A percentile compares a stretch with the other conserved stretches of the same genome.
Evolutionary conservation across 2,329 filamentous ascomycete species (phyloP).

Genomic region (Fusarium succisae): DNA sequence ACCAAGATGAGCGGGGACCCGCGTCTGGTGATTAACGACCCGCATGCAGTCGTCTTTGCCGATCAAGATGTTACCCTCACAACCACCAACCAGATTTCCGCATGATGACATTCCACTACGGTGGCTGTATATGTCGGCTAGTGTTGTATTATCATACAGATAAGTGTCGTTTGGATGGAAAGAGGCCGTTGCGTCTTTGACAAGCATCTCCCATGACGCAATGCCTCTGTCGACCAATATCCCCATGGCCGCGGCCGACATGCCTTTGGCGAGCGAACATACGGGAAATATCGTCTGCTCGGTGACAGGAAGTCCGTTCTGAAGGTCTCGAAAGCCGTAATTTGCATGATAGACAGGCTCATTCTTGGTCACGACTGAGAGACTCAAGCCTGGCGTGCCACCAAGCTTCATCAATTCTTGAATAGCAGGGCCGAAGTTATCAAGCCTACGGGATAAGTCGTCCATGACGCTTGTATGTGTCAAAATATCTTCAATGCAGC

Average conservation of each 20-base stretch:
- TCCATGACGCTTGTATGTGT: not conserved
- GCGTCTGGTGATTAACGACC: not conserved
- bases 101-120: not conserved
- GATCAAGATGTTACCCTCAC: not conserved
- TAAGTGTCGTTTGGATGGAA: not conserved
- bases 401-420: not conserved
- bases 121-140: not conserved
- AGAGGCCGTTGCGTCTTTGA: not conserved
- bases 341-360: not conserved
- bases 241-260: not conserved
- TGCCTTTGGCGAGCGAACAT: not conserved
- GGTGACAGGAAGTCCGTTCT: not conserved
- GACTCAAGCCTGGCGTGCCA: not conserved
- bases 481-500: accelerated
- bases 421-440: not conserved
- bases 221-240: not conserved
- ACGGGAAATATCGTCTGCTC: not conserved
- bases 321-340: not conserved
- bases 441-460: not conserved
- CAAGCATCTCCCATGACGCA: not conserved
- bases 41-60: not conserved
- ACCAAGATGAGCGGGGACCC: not conserved
- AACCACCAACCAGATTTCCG: not conserved
- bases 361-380: not conserved
- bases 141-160: not conserved